Percentiles rank a stretch among this genome's conserved stretches.
phyloP scores from a whole-genome alignment of 169 alveolate species.

The Neospora caninum region DNA sequence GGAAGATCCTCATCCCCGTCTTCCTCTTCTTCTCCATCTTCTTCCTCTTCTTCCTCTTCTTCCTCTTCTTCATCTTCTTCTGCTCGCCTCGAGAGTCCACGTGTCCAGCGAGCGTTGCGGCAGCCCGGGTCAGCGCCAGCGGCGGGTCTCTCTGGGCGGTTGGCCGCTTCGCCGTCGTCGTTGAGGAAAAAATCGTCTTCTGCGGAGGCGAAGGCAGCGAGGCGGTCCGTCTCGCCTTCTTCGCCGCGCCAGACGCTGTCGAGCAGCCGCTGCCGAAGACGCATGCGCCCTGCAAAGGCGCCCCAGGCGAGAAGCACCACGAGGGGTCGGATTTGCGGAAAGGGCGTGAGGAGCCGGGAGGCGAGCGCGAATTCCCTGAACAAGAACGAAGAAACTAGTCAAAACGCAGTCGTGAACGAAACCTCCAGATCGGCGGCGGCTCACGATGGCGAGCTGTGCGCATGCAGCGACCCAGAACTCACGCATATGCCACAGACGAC shows the following conservation, averaged over 20 bases:
- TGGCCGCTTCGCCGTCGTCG: too few relatives aligned
- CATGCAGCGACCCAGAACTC: too few relatives aligned
- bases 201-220: too few relatives aligned
- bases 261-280: slow-evolving; percentile 65
- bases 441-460: too few relatives aligned
- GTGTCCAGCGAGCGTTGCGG: too few relatives aligned
- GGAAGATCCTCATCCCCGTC: too few relatives aligned
- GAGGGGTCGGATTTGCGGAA: slow-evolving; percentile 61
- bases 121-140: too few relatives aligned
- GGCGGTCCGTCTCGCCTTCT: background rate
- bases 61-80: background rate
- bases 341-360: slow-evolving; percentile 64
- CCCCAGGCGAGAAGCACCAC: slow-evolving; percentile 66
- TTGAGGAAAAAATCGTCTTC: too few relatives aligned
- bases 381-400: background rate
- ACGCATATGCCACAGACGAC: too few relatives aligned
- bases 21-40: slow-evolving; percentile 12
- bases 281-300: slow-evolving; percentile 53
- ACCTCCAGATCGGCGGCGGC: too few relatives aligned
- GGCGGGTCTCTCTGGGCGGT: too few relatives aligned
- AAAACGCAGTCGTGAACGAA: too few relatives aligned
- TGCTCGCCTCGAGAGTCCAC: background rate
- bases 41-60: slow-evolving; percentile 9
- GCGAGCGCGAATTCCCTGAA: slow-evolving; percentile 54
- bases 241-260: slow-evolving; percentile 65